A percentile compares a stretch with the other conserved stretches of the same genome.
phyloP scores from a whole-genome alignment of 805 yeast species.

The Kazachstania kunashirensis region DNA sequence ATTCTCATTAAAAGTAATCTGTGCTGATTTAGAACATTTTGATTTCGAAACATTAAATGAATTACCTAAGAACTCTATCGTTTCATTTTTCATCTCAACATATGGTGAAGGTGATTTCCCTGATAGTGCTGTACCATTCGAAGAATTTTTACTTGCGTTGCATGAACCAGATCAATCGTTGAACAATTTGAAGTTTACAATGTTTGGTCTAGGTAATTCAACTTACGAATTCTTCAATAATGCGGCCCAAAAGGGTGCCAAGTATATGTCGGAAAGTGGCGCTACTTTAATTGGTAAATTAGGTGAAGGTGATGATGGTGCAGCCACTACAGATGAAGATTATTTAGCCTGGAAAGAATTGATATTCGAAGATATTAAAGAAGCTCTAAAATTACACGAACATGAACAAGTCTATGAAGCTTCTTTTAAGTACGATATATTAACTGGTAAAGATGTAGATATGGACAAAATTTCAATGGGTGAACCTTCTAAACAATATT shows the following conservation, averaged over 20 bases:
- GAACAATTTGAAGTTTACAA: conserved; percentile 51
- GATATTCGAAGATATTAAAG: conserved; percentile 56
- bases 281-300: conserved; percentile 62
- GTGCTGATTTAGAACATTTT: conserved; percentile 80
- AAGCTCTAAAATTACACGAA: conserved; percentile 61
- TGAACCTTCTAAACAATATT: conserved; percentile 61
- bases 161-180: conserved; percentile 38
- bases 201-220: conserved; percentile 90
- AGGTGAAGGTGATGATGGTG: conserved; percentile 94
- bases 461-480: conserved; percentile 52
- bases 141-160: conserved; percentile 44
- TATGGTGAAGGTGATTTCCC: conserved; percentile 99
- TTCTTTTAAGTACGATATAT: conserved; percentile 36
- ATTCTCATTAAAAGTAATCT: conserved; percentile 74
- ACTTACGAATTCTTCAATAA: conserved; percentile 89
- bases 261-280: conserved; percentile 45
- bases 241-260: conserved; percentile 55
- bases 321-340: conserved; percentile 92
- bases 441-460: conserved; percentile 25
- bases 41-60: conserved; percentile 70
- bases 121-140: conserved; percentile 76
- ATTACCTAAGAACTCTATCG: conserved; percentile 45
- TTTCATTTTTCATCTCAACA: conserved; percentile 76
- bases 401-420: conserved; percentile 73
- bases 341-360: conserved; percentile 86